Evolutionary conservation across 2,329 filamentous ascomycete genomes (phyloP), one percentile per base, ranked within the genome.

Genomic region (Epichloe gansuensis): DNA sequence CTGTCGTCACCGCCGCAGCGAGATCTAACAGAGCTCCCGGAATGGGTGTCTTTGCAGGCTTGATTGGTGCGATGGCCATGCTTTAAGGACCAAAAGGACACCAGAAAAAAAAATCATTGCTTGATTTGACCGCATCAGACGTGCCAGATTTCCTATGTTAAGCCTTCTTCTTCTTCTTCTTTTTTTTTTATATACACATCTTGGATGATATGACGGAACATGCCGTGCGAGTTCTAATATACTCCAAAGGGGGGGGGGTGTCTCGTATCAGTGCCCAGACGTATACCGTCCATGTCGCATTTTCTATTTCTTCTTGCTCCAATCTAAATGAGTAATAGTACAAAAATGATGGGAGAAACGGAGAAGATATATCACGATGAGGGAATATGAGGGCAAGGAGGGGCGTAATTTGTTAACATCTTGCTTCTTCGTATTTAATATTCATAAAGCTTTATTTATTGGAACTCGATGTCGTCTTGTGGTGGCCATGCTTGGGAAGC

Each of bases 11-110:
- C 6, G 57, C 52, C 15, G 57, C 52, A 2, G 56, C 53, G 2
- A 42, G 51, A 34, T 57, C 61, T 35, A 65, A 67, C 55, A 61
- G 61, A 34, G 65, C 63, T 7, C 65, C 67, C 5, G 65, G 58
- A 2, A 56, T 64, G 25, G 71, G 68, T 6, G 38, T 46, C 56
- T 70, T 57, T 23, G 56, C 51, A 1, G 56, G 48, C 36, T 17
- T 57, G 15, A 41, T 54, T 9, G 53, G 53, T 47, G n/a, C 53
- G 6, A 41, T 57, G 36, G 51, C 50, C 38, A 40, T 57, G 15
- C 44, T 57, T 45, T 57, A 48, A 51, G 21, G 23, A n/a, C 12
- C 21, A 15, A 51, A 51, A 15, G 23, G 31, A 23, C 21, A 15
- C 1, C 13, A 15, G 27, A 21, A 21, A 41, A 9, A 21, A 21